Evolutionary conservation across 257 asterid genomes (phyloP), one percentile per base, ranked within the genome.

Genomic region (Nicotiana otophora): DNA sequence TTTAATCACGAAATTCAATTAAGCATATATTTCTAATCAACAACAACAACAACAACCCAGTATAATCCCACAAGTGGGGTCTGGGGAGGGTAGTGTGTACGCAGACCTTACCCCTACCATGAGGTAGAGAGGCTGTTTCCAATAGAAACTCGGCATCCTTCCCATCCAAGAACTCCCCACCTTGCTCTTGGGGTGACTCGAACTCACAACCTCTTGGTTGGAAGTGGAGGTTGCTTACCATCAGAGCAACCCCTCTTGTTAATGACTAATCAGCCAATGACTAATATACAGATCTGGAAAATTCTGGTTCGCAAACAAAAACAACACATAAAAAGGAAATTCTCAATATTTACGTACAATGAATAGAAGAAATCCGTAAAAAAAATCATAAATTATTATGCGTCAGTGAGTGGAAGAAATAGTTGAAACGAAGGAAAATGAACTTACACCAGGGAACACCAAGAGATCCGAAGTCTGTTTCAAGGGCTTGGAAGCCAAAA

Each of bases 361-460:
- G 39, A 28, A 46, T 20, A n/a, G 33, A 12, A n/a, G 46, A 51
- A 14, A 51, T 76, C 58, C 26, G 11, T 4, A 26, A 30, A 34
- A 58, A 81, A 83, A 9, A 80, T 31, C 34, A 48, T 60, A 68
- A 7, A 23, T 20, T 12, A 4, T 10, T 12, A 10, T 46, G 26
- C 34, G 7, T n/a, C 48, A 42, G 34, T 19, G 36, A 42, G 66
- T 39, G 16, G 46, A 31, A 9, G 70, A 3, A 30, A 23, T 53
- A 20, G 9, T 10, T 0, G n/a, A 58, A 36, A 65, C 10, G 62
- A 4, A 10, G 6, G 78, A 16, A 64, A 82, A 62, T 46, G 42
- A 57, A 81, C 97, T 88, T 91, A 96, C 99, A 96, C 96, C 97
- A 96, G 85, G 98, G 99, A 83, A 96, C 99, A 53, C 99, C 99